Base-by-base conservation (phyloP, 106 monocot genomes). In the Platanthera guangdongensis region DNA sequence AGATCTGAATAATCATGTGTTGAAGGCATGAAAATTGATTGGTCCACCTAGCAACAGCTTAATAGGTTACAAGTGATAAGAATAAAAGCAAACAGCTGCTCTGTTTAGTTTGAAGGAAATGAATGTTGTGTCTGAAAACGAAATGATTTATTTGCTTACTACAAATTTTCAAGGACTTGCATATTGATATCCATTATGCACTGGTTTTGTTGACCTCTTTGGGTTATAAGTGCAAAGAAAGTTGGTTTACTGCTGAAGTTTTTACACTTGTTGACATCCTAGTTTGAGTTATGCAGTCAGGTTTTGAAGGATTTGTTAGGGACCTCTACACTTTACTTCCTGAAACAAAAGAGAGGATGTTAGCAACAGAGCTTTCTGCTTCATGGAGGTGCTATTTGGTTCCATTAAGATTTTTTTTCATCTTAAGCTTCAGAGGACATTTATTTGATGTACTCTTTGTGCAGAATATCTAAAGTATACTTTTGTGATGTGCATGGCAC, bases 231-330 rank as follows among this genome's bases (percentile, higher is more conserved):
- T 70, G 47, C 70, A 50, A 15, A 72, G 50, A 8, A 50, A 72
- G 11, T 22, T 72, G 50, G 19, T 72, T 51, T 1, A 72, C 10
- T 50, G 4, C 51, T 72, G 4, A 51, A 72, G n/a, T 3, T 72
- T 1, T 8, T 72, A 19, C 3, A 2, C 13, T 74, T 32, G 52
- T 54, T 76, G 7, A 60, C 57, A 6, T 68, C 50, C 69, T 69
- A 13, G 9, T 49, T 32, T 72, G 28, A 50, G 32, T 65, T 74
- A 52, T 78, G 71, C 90, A 96, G 96, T 96, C 96, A 30, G 96
- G 96, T 21, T 96, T 96, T 86, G 96, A 96, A 85, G 85, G 87
- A 63, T 96, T 91, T 86, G 82, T 91, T 50, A 87, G 90, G 77
- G 96, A 96, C 64, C 76, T 72, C 9, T 96, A 86, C 83, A 96